Percentiles rank a stretch among this genome's conserved stretches.
phyloP scores from a whole-genome alignment of 768 basidiomycete genomes.

The Leccinum subtestaceum region DNA sequence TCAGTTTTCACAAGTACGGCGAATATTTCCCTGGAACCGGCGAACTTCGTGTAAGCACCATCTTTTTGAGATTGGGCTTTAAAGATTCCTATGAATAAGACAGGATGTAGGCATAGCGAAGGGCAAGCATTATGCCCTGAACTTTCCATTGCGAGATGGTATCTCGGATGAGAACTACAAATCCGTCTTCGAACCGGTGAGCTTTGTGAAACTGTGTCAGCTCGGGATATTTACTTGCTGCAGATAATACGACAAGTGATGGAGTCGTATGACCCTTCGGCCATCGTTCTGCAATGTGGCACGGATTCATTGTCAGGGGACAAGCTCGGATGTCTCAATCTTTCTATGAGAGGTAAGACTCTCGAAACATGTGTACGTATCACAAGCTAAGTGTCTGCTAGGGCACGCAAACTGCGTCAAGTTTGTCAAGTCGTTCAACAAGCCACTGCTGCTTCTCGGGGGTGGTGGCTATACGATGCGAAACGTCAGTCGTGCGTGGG shows the following conservation, averaged over 20 bases:
- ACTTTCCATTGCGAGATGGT: constrained; percentile 93
- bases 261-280: constrained; percentile 91
- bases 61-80: neutral
- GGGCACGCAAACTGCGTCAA: constrained; percentile 97
- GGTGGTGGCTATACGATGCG: constrained; percentile 99
- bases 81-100: constrained; percentile 10
- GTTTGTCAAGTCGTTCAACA: constrained; percentile 95
- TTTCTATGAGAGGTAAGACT: constrained; percentile 83
- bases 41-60: constrained; percentile 72
- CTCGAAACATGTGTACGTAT: neutral
- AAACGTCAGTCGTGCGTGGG: constrained; percentile 96
- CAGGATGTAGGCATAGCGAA: constrained; percentile 93
- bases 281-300: constrained; percentile 95
- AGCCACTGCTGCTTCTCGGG: constrained; percentile 89
- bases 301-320: constrained; percentile 97
- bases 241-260: constrained; percentile 93
- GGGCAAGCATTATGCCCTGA: constrained; percentile 91
- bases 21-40: constrained; percentile 99
- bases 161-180: constrained; percentile 95
- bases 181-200: constrained; percentile 90
- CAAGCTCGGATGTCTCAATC: constrained; percentile 91
- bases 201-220: constrained; percentile 25
- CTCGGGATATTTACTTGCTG: neutral
- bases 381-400: constrained; percentile 24
- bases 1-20: constrained; percentile 97